Evolutionary conservation across 2,329 filamentous ascomycete genomes (phyloP).

Genomic region (Ophiostoma sp.): DNA sequence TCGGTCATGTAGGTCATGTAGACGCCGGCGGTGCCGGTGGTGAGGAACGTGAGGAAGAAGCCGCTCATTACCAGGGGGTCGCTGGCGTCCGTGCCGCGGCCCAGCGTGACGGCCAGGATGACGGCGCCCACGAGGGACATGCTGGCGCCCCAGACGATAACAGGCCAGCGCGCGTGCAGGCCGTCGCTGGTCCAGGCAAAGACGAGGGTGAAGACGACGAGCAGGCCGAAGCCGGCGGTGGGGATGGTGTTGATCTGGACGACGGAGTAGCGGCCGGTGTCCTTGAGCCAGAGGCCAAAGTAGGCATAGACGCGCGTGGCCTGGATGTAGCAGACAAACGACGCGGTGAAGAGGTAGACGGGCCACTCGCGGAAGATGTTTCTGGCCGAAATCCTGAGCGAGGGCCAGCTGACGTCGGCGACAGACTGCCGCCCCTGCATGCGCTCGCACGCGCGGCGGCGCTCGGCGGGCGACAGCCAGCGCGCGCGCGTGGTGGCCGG

Average conservation of each 20-base stretch:
- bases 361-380: conserved; percentile 20
- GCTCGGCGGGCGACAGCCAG: conserved; percentile 22
- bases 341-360: conserved; percentile 24
- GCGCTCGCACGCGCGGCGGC: conserved; percentile 21
- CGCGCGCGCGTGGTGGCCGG: conserved; percentile 21
- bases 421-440: neutral
- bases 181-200: conserved; percentile 51
- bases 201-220: conserved; percentile 42
- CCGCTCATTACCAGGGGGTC: conserved; percentile 21
- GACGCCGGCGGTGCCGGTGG: conserved; percentile 23
- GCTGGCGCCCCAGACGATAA: conserved; percentile 36
- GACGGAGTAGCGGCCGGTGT: conserved; percentile 36
- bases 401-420: no score
- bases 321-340: conserved; percentile 24
- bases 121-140: conserved; percentile 17
- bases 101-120: neutral
- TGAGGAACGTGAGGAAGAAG: conserved; percentile 22
- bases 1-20: conserved; percentile 25
- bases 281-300: conserved; percentile 28
- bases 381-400: no score
- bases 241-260: conserved; percentile 46
- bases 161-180: conserved; percentile 45
- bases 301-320: conserved; percentile 26
- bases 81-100: neutral
- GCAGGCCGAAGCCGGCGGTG: conserved; percentile 32